A percentile compares a stretch with the other conserved stretches of the same genome.
Conservation (phyloP, 2,329 filamentous ascomycete genomes). For the Thelonectria olida region DNA sequence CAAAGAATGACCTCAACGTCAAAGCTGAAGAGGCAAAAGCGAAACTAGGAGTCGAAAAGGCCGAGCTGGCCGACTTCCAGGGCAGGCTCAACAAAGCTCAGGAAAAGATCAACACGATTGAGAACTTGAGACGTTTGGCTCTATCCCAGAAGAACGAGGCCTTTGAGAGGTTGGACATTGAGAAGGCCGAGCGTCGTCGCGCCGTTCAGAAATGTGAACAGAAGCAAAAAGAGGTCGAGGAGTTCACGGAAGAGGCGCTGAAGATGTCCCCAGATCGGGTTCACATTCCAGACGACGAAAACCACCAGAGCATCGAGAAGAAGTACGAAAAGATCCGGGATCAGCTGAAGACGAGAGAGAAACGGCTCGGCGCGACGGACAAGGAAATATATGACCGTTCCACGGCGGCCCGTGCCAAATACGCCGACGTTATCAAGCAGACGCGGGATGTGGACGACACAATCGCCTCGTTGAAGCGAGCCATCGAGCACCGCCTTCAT, state of each 20-base stretch:
- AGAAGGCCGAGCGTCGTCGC: constrained; percentile 54
- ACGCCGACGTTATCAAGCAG: constrained; percentile 54
- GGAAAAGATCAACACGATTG: constrained; percentile 58
- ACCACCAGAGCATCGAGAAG: constrained; percentile 61
- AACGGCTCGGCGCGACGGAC: constrained; percentile 69
- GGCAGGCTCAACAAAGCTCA: constrained; percentile 64
- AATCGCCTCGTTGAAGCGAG: constrained; percentile 59
- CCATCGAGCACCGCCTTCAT: constrained; percentile 74
- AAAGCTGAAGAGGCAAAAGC: constrained; percentile 53
- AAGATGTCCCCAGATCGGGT: constrained; percentile 65
- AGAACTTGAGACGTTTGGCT: constrained; percentile 60
- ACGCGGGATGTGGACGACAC: constrained; percentile 53
- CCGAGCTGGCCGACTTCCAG: constrained; percentile 53
- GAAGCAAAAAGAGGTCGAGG: constrained; percentile 57
- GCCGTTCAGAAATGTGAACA: constrained; percentile 59
- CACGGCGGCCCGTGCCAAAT: constrained; percentile 51
- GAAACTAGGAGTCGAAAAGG: constrained; percentile 42
- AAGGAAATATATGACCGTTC: constrained; percentile 68
- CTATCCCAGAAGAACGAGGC: constrained; percentile 71
- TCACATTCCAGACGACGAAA: constrained; percentile 71
- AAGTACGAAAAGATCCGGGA: constrained; percentile 64
- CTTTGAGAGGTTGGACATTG: constrained; percentile 59
- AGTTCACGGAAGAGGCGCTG: constrained; percentile 65
- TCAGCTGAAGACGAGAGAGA: constrained; percentile 67
- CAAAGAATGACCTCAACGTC: constrained; percentile 58